Evolutionary conservation across 2,329 filamentous ascomycete species (phyloP).

Genomic region (Aureobasidium vineae): DNA sequence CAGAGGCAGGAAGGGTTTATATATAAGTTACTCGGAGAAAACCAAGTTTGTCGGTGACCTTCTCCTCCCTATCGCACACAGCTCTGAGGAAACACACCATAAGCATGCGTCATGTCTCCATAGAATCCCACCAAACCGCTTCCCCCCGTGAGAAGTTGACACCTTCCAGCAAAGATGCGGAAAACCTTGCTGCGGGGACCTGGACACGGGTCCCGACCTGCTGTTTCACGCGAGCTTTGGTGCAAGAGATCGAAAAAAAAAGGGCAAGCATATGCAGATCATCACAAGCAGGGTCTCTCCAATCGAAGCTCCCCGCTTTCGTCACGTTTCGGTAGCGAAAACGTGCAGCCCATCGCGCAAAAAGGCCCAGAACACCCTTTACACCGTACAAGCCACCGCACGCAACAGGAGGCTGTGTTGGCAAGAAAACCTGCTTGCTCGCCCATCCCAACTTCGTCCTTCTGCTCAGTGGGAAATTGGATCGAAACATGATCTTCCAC

Average conservation of each 20-base stretch:
- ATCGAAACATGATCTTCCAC: neutral
- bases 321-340: neutral
- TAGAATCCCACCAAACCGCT: neutral
- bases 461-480: neutral
- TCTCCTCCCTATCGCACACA: neutral
- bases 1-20: neutral
- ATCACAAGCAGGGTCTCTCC: neutral
- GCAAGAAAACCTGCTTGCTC: slow-evolving; percentile 2
- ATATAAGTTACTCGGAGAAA: neutral
- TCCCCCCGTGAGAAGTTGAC: neutral
- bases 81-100: neutral
- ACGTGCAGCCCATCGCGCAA: neutral
- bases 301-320: slow-evolving; percentile 22
- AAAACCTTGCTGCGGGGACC: neutral
- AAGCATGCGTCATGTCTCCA: slow-evolving; percentile 1
- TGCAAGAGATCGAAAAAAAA: neutral
- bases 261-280: neutral
- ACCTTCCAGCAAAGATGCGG: neutral
- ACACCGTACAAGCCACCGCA: neutral
- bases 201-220: neutral
- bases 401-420: neutral
- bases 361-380: neutral
- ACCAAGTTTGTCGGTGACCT: no score
- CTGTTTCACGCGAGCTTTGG: neutral
- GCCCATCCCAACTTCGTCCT: neutral